phyloP scores from a whole-genome alignment of 1,284 basidiomycete genomes.

The Cryptococcus sp. region DNA sequence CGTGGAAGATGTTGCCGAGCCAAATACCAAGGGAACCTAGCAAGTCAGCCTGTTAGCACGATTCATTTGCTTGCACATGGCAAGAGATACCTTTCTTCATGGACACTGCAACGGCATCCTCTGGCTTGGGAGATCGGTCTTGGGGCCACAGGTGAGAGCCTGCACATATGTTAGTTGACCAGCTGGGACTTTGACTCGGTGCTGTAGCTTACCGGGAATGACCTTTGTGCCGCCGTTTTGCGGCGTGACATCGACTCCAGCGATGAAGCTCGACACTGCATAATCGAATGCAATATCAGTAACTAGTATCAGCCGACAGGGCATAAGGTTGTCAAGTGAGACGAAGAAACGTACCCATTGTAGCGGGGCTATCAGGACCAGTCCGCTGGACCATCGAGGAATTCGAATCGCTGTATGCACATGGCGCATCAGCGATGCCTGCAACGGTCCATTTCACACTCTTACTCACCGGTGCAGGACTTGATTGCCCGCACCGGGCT shows the following conservation, averaged over 20 bases:
- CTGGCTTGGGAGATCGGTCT: constrained; percentile 21
- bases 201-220: constrained; percentile 11
- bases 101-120: constrained; percentile 20
- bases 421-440: neutral
- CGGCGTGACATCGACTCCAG: constrained; percentile 21
- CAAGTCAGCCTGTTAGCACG: neutral
- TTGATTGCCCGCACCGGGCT: constrained; percentile 20
- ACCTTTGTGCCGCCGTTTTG: constrained; percentile 23
- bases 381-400: constrained; percentile 19
- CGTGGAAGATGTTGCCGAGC: constrained; percentile 27
- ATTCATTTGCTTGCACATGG: neutral
- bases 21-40: constrained; percentile 25
- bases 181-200: neutral
- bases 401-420: constrained; percentile 16
- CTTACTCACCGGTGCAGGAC: constrained; percentile 18
- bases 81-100: constrained; percentile 23
- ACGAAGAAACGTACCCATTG: too few species aligned
- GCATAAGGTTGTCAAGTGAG: too few species aligned
- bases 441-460: too few species aligned
- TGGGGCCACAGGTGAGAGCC: constrained; percentile 27
- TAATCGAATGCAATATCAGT: neutral
- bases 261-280: constrained; percentile 24
- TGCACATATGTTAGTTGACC: neutral
- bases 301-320: too few species aligned
- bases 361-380: constrained; percentile 15